Conservation (phyloP, 2,329 filamentous ascomycete genomes). For the Fusarium sp. region DNA sequence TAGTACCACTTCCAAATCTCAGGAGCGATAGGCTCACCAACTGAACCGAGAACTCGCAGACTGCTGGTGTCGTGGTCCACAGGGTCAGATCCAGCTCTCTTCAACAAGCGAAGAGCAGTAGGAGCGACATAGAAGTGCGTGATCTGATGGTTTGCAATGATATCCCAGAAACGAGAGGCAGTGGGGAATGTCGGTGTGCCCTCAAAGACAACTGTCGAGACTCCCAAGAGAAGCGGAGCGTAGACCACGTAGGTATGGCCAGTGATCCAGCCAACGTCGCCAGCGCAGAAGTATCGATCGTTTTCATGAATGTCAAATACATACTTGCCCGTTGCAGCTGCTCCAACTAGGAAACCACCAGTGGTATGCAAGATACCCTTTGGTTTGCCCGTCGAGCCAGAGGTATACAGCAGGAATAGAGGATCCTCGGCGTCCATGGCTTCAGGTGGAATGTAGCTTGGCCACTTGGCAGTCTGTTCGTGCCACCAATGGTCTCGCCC, state of each 20-base stretch:
- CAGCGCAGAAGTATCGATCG: conserved; percentile 92
- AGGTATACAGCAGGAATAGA: conserved; percentile 94
- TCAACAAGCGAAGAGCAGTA: conserved; percentile 87
- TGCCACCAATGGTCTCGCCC: conserved; percentile 95
- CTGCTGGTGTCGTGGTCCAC: conserved; percentile 80
- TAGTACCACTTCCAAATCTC: conserved; percentile 99
- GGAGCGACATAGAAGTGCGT: conserved; percentile 97
- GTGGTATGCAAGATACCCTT: conserved; percentile 98
- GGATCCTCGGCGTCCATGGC: conserved; percentile 90
- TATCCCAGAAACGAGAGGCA: conserved; percentile 96
- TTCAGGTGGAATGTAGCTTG: conserved; percentile 86
- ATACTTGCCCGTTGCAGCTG: conserved; percentile 91
- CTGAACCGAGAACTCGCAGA: conserved; percentile 86
- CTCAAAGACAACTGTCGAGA: conserved; percentile 92
- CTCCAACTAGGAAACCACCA: conserved; percentile 87
- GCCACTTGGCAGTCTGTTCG: conserved; percentile 93
- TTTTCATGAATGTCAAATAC: conserved; percentile 94
- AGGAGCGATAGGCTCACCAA: conserved; percentile 95
- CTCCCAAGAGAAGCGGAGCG: conserved; percentile 86
- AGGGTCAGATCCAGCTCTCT: conserved; percentile 89
- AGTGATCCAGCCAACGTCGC: conserved; percentile 97
- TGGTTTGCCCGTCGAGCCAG: conserved; percentile 93
- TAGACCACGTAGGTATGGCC: conserved; percentile 97
- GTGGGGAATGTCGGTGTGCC: conserved; percentile 93
- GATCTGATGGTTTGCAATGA: conserved; percentile 88